Conservation (phyloP, 306 rosid genomes). For the Quercus agrifolia region DNA sequence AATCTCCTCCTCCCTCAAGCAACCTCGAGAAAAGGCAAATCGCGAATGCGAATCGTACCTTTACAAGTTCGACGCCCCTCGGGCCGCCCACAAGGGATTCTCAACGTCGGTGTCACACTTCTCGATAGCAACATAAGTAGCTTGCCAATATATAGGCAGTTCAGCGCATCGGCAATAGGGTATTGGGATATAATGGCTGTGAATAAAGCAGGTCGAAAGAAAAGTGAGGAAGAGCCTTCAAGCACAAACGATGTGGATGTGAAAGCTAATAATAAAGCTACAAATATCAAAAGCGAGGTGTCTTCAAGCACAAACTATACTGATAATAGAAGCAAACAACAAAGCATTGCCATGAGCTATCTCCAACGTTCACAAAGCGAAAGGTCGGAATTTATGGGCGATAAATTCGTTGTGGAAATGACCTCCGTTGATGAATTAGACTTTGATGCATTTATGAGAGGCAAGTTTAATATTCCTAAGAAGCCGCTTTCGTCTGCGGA, state of each 20-base stretch:
- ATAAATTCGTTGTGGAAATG: conserved; percentile 6
- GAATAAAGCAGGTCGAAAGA: conserved; percentile 7
- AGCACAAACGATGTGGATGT: neutral
- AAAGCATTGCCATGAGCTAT: neutral
- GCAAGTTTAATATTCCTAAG: neutral
- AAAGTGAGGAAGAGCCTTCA: neutral
- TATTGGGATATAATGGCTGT: conserved; percentile 29
- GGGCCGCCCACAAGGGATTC: conserved; percentile 69
- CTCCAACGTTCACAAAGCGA: conserved; percentile 41
- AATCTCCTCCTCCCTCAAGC: conserved; percentile 43
- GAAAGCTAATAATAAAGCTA: too few relatives aligned
- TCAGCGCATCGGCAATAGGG: conserved; percentile 46
- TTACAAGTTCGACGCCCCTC: conserved; percentile 75
- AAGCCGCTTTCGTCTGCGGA: neutral
- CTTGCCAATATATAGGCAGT: conserved; percentile 66
- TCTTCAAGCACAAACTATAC: too few relatives aligned
- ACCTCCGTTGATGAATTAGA: neutral
- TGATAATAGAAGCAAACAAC: neutral
- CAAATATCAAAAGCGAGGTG: too few relatives aligned
- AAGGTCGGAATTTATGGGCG: conserved; percentile 19
- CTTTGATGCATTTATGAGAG: neutral
- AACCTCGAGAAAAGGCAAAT: conserved; percentile 17
- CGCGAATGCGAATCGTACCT: conserved; percentile 44
- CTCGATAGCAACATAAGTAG: conserved; percentile 57
- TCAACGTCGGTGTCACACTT: conserved; percentile 51